These are phyloP conservation scores for Fusarium oligoseptatum DNA, from an alignment of 2,329 filamentous ascomycete species.

Conservation along the genomic window DNA sequence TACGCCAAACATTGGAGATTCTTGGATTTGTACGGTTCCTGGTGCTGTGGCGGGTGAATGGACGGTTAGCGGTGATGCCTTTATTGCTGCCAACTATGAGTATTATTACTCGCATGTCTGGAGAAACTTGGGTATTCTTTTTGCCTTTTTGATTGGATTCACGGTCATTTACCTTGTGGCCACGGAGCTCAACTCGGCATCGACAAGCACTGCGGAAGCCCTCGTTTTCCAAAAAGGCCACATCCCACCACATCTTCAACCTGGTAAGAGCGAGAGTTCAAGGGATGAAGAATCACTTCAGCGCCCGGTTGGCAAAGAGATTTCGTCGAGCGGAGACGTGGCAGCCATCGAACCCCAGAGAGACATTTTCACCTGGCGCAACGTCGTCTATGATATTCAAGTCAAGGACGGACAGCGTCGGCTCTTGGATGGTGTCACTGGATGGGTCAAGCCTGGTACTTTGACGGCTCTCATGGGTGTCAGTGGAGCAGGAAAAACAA, in stretches of 20 bases:
- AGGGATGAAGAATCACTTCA: conserved; percentile 49
- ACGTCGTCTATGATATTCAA: conserved; percentile 78
- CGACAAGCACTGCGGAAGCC: conserved; percentile 74
- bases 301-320: conserved; percentile 40
- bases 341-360: conserved; percentile 58
- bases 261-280: conserved; percentile 45
- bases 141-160: conserved; percentile 75
- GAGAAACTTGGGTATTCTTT: conserved; percentile 78
- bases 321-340: conserved; percentile 37
- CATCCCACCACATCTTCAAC: conserved; percentile 58
- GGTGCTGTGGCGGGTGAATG: conserved; percentile 67
- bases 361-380: conserved; percentile 81
- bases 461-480: conserved; percentile 83
- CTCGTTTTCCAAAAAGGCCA: conserved; percentile 74
- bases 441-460: conserved; percentile 92
- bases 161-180: conserved; percentile 73
- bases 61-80: conserved; percentile 72
- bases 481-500: conserved; percentile 61
- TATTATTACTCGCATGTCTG: conserved; percentile 72
- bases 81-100: conserved; percentile 66
- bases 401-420: conserved; percentile 81
- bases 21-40: conserved; percentile 66
- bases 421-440: conserved; percentile 82
- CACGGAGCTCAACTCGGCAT: conserved; percentile 74
- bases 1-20: conserved; percentile 56